Base-by-base conservation (phyloP, 331 rosid species). In the Arachis monticola region DNA sequence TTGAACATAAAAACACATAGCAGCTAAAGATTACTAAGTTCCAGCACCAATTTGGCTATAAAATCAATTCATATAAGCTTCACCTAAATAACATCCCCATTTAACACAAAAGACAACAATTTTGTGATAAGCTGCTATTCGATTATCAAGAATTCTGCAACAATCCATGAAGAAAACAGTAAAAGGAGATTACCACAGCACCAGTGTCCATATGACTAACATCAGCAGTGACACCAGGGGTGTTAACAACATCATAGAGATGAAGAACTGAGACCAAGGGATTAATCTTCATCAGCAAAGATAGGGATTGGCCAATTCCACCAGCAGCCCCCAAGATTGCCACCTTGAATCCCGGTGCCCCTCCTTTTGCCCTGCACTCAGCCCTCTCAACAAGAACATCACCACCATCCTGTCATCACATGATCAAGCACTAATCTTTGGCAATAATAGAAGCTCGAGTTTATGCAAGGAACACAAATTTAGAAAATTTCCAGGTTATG, bases 141-240 rank as follows among this genome's bases (percentile, higher is more conserved):
- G 30, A 27, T 27, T 1, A 27, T 27, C 30, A 27, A 27, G 30
- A 38, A 38, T 38, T 38, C 6, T 38, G 41, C 41, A 3, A 38
- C 5, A 38, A 38, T 38, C 41, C 41, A 38, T 38, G 41, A 69
- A 32, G 45, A 77, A 67, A 45, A 60, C 12, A 69, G 58, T 48
- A 82, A 67, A 61, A 58, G 13, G 78, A 77, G 41, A 76, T 81
- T 89, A 94, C 99, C 89, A 95, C 97, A 7, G 99, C 97, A 68
- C 96, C 96, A 30, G 99, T 90, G 87, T 95, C 99, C 91, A 95
- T 95, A 74, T 95, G 99, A 60, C 99, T 92, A 85, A 95, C 82
- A 81, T 95, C 99, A 81, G 97, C 90, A 6, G 96, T 92, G 75
- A 95, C 99, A 56, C 99, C 97, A n/a, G 97, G 97, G 70, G 93